Evolutionary conservation across 1,284 basidiomycete genomes (phyloP), one percentile per base, ranked within the genome.

Genomic region (Leccinum insolens): DNA sequence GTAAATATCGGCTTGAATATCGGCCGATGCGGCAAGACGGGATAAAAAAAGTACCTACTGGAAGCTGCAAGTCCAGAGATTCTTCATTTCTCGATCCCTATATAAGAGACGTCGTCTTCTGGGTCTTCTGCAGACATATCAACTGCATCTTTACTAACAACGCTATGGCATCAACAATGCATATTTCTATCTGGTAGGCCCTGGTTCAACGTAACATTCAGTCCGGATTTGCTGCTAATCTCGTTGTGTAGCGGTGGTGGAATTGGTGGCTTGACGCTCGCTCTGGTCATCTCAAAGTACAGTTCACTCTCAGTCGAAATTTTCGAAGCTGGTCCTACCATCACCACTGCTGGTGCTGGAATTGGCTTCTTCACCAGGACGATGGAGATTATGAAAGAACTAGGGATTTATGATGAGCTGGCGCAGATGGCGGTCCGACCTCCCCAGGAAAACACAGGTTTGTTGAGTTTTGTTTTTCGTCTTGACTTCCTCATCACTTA

Each of bases 341-440:
- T 81, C 67, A 75, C 73, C 1, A 77, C 79, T 17, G 66, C 78
- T 58, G 81, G 81, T 15, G 80, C 79, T 6, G 80, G 80, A 7
- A 77, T 82, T 49, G 22, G 25, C 34, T 41, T 62, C 12, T 82
- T 75, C 76, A 74, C 72, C 39, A 75, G 80, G 63, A 79, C 79
- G 15, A 76, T 79, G 76, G 75, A 73, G 3, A 70, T 82, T 41
- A 74, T 81, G 76, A 72, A 78, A 61, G 70, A 73, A 4, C 70
- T 82, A 2, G 81, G 79, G 1, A 64, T 82, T 15, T 69, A 69
- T 12, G 70, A 75, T 1, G 73, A 75, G 12, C 4, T 75, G 6
- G 9, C 61, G 2, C 58, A 69, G 60, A n/a, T n/a, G n/a, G n/a
- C n/a, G n/a, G n/a, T n/a, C n/a, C n/a, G n/a, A n/a, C n/a, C n/a